Evolutionary conservation across 208 protist genomes (phyloP), one percentile per base, ranked within the genome.

Genomic region (Crithidia fasciculata): DNA sequence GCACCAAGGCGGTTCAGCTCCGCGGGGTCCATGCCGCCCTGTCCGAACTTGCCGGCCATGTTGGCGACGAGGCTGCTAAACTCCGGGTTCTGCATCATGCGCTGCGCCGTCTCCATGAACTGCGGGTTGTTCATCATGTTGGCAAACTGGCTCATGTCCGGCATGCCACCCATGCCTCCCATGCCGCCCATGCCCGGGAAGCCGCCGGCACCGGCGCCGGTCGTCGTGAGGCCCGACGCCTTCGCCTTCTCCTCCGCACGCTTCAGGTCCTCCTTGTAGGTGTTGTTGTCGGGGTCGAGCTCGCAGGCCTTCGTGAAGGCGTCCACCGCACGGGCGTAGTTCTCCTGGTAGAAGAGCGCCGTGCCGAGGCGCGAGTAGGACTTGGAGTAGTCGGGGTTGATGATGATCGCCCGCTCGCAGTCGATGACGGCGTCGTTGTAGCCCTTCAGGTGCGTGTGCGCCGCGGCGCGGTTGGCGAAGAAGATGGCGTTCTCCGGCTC

Each of bases 81-180:
- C 82, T 95, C 76, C 41, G 94, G 94, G 66, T 97, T 96, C 72
- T 92, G 81, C 94, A 98, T 96, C 85, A 97, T 92, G 47, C 82
- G 82, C 74, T 92, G 83, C 50, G 91, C 85, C 49, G 88, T 91
- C 74, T 96, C 83, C 84, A 96, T 87, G 80, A 98, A 95, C 80
- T 96, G 83, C n/a, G 94, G 94, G 78, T 97, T 98, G 79, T 83
- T 87, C 89, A 96, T 93, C 87, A 97, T 92, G 67, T 78, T 81
- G 13, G 85, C 62, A 44, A 98, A 81, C 68, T 92, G 82, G 64
- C 85, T 79, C 72, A 96, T 85, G 75, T 96, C 90, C 16, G 87
- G 87, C 81, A 94, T 88, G 19, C 89, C 87, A 36, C 73, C 84
- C 61, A 91, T 28, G 28, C 28, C 28, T 28, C 28, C 28, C 28